Base-by-base conservation (phyloP, 2,329 filamentous ascomycete species). In the Aspergillus vadensis region DNA sequence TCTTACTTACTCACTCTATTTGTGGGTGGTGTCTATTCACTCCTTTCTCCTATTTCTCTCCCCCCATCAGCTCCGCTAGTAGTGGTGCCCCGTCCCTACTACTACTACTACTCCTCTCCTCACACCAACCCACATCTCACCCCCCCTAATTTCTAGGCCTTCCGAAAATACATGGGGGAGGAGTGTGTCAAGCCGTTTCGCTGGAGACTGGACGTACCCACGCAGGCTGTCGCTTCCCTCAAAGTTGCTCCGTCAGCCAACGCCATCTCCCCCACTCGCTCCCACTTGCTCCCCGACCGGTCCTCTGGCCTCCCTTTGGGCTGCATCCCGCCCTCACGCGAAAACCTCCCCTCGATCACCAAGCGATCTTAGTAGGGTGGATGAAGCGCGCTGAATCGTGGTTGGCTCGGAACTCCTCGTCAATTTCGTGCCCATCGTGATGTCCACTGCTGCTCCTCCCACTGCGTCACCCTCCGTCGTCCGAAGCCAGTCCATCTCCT, bases 401-500 rank as follows among this genome's bases (percentile, higher is more conserved):
- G 49, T 54, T 64, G 62, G 38, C 36, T 51, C 49, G 25, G 44
- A 61, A 44, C 55, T 55, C 21, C 30, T 44, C 14, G 32, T 53
- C 17, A 60, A 49, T 55, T 47, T 41, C 23, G 38, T 41, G 25
- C 58, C 50, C 65, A 64, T 67, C 68, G 69, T 68, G 64, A 81
- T 81, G 79, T 79, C 79, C 66, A 74, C 81, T 58, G 75, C 82
- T 64, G 77, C 82, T 59, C 69, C 73, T 48, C 74, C 76, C 55
- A 77, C 80, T 64, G 77, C 78, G 62, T 72, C 79, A 62, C 74
- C 81, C 19, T 71, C 79, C 54, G 72, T 84, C 61, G 77, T 79
- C 64, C 82, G 82, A 69, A 83, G 78, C 67, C 77, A 81, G 60
- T 83, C 82, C 62, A 79, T 74, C 63, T 81, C 79, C 57, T 78